Evolutionary conservation across 805 yeast species (phyloP), one percentile per base, ranked within the genome.

Genomic region (Ogataea ganodermae): DNA sequence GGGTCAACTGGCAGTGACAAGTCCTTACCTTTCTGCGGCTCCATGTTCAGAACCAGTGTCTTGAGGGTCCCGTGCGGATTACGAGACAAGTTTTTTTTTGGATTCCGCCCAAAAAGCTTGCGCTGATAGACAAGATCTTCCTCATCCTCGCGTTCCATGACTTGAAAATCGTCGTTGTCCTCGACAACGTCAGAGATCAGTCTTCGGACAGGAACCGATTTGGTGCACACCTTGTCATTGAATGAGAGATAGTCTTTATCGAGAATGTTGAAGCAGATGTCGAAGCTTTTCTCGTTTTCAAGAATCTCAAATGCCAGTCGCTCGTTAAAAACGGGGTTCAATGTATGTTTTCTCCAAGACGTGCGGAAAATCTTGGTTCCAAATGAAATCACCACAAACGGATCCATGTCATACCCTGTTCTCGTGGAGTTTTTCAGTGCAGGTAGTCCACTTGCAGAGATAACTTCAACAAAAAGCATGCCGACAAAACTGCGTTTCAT

Each of bases 331-430:
- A 83, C 75, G 0, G 99, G 99, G 45, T 84, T 83, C 43, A 89
- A 66, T 1, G 89, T 84, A 63, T 92, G 97, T 18, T 87, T 78
- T 55, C 83, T 78, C 83, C 90, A 85, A 9, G 90, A 83, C 0
- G 97, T 90, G 55, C 95, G 79, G 65, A 80, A 92, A 0, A 92
- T 89, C 55, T 85, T 85, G 58, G 86, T 84, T 8, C 97, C 97
- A 65, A 92, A 89, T 0, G 96, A 83, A 1, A 89, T 84, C 16
- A 92, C 89, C 2, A 92, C 92, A 68, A 92, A 94, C 2, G 98
- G 98, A 62, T 94, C 99, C 95, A 94, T 89, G 65, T 90, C 96
- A 61, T 86, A 92, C 1, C 91, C 84, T 18, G 89, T 80, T 8
- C 90, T 72, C 0, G 87, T 81, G 13, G 87, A 69, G 53, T 85